Evolutionary conservation across 345 rosid species (phyloP).

Genomic region (Jatropha curcas): DNA sequence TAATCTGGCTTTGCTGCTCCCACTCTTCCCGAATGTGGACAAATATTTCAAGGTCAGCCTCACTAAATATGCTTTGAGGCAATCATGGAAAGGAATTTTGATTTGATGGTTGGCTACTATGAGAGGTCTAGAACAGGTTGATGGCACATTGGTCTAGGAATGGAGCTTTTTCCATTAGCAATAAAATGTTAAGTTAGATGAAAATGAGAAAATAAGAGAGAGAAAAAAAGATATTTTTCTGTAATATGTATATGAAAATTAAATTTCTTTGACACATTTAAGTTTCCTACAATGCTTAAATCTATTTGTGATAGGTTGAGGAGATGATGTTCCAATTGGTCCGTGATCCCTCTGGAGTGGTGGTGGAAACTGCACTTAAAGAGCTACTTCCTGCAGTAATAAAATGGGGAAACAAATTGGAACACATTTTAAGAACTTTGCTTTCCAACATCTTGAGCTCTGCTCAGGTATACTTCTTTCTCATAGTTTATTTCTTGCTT

Average conservation of each 20-base stretch:
- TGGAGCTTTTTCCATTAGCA: conserved; percentile 44
- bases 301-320: conserved; percentile 70
- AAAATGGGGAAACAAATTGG: conserved; percentile 85
- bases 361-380: conserved; percentile 82
- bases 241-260: conserved; percentile 18
- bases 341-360: conserved; percentile 91
- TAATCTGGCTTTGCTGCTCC: conserved; percentile 93
- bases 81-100: conserved; percentile 74
- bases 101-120: conserved; percentile 72
- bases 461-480: conserved; percentile 64
- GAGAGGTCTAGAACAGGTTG: conserved; percentile 78
- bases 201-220: conserved; percentile 19
- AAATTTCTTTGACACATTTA: not conserved
- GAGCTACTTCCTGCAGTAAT: conserved; percentile 83
- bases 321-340: conserved; percentile 93
- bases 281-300: conserved; percentile 31
- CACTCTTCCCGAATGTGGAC: conserved; percentile 83
- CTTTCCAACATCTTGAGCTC: conserved; percentile 74
- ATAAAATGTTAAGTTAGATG: conserved; percentile 38
- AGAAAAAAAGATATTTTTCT: conserved; percentile 23
- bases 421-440: conserved; percentile 67
- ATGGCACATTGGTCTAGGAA: conserved; percentile 54
- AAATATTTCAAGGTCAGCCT: conserved; percentile 99
- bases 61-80: conserved; percentile 73
- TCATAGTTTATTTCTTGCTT: conserved; percentile 10